Base-by-base conservation (phyloP, 2,329 filamentous ascomycete species). In the Colletotrichum lindemuthianum region DNA sequence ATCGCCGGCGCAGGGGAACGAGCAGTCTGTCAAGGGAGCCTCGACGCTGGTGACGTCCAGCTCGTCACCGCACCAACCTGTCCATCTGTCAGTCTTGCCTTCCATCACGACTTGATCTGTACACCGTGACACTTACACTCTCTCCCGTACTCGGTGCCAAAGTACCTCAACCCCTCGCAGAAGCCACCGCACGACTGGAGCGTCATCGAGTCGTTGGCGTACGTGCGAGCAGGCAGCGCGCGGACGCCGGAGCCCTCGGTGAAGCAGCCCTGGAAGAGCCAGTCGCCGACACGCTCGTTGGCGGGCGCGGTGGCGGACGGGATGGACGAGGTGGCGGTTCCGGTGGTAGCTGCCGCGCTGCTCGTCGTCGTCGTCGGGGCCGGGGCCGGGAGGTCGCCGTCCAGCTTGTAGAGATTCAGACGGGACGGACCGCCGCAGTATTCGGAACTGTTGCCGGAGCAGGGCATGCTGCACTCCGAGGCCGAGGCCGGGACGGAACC, bases 261-360 rank as follows among this genome's bases (percentile, higher is more conserved):
- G 68, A 72, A 79, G 63, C 78, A 80, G 2, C 77, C 78, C 39
- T 77, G 72, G 52, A 72, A 77, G 1, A 54, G 59, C 70, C 73
- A 80, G 5, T 67, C 61, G 7, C 71, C 73, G 1, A 76, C 67
- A 3, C 61, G 66, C 1, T 69, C 47, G 1, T 72, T 72, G 37
- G 67, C 43, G 2, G 64, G 43, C 11, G 47, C 51, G 15, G 45
- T 52, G 6, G 57, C 36, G 4, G 44, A 45, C 34, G 60, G 49
- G 11, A 47, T 47, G 8, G 53, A 39, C 0, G 59, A 54, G 1
- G 48, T 64, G 13, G 33, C 9, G 13, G 51, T 52, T 15, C n/a
- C 41, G 2, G 63, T 63, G 1, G 24, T 24, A 10, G 32, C 41
- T 0, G 52, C 37, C 6, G 61, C 37, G 36, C 16, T 57, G 15